Evolutionary conservation across 225 moss, liverwort and hornwort species (phyloP).

Genomic region (Asterella californica): DNA sequence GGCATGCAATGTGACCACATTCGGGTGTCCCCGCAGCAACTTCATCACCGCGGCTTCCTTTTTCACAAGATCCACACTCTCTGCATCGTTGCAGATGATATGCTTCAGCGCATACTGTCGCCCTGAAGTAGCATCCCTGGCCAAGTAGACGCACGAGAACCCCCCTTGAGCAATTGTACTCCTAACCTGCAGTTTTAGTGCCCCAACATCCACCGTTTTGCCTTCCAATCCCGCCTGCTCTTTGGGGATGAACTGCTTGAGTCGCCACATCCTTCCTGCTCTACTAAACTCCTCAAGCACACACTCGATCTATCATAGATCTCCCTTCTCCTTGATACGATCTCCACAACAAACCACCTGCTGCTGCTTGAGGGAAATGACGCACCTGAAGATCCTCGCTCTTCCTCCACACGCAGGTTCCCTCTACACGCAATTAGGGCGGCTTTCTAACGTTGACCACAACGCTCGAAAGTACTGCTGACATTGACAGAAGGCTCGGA

Average conservation of each 20-base stretch:
- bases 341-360: background rate
- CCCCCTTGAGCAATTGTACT: constrained; percentile 91
- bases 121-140: constrained; percentile 62
- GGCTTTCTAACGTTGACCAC: constrained; percentile 10
- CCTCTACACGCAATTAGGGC: background rate
- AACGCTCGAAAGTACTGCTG: background rate
- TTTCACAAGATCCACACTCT: constrained; percentile 94
- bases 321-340: constrained; percentile 6
- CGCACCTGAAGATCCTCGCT: background rate
- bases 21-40: constrained; percentile 81
- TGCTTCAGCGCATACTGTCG: constrained; percentile 94
- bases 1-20: constrained; percentile 76
- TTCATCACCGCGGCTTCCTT: constrained; percentile 89
- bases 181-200: constrained; percentile 87
- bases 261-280: constrained; percentile 74
- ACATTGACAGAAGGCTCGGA: constrained; percentile 4
- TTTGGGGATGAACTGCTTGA: constrained; percentile 89
- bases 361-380: too few species aligned
- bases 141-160: constrained; percentile 84
- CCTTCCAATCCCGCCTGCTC: constrained; percentile 84
- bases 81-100: constrained; percentile 87
- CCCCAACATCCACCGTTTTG: constrained; percentile 82
- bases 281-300: background rate
- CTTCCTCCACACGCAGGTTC: constrained; percentile 3
- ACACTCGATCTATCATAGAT: constrained; percentile 12